Evolutionary conservation across 2,329 filamentous ascomycete species (phyloP), one percentile per base, ranked within the genome.

Genomic region (Leptosphaerulina australis): DNA sequence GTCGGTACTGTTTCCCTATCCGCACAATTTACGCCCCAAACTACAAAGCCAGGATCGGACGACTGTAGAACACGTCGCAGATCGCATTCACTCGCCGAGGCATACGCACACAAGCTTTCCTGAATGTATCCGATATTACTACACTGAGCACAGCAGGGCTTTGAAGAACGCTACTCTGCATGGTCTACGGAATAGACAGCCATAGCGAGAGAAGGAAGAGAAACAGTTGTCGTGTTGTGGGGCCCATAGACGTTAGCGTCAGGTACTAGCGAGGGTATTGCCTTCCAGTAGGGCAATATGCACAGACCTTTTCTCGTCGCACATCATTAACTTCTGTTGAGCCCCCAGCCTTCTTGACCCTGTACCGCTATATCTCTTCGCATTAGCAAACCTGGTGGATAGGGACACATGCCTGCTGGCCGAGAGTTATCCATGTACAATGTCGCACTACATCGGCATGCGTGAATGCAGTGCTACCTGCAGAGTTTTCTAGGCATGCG

Each of bases 301-400:
- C 38, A 50, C 47, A 29, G 34, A 24, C 22, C 9, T 12, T 20
- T n/a, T 29, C 26, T 24, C 12, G n/a, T 26, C 29, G 11, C 40
- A 34, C 29, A 35, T 38, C 39, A 33, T 39, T 22, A 18, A 44
- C 29, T 29, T 30, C 29, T 50, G 29, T 50, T 44, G 47, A 50
- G 47, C 15, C 25, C 34, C 25, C 34, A 29, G 29, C 18, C 14
- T 20, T 21, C n/a, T 9, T 40, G 15, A 15, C 39, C 31, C 28
- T 50, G 38, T 33, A 44, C 39, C 34, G 38, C 17, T 28, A 35
- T 10, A 35, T 30, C 36, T 24, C 18, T 29, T 20, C 38, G 31
- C 45, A 37, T 14, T 36, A 25, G 31, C 26, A 21, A 14, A 25
- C 20, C 20, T 7, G 8, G 21, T 21, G 33, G 22, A 34, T 38